A percentile compares a stretch with the other conserved stretches of the same genome.
Evolutionary conservation across 163 green algal species (phyloP).

Genomic region (Trebouxia gelatinosa): DNA sequence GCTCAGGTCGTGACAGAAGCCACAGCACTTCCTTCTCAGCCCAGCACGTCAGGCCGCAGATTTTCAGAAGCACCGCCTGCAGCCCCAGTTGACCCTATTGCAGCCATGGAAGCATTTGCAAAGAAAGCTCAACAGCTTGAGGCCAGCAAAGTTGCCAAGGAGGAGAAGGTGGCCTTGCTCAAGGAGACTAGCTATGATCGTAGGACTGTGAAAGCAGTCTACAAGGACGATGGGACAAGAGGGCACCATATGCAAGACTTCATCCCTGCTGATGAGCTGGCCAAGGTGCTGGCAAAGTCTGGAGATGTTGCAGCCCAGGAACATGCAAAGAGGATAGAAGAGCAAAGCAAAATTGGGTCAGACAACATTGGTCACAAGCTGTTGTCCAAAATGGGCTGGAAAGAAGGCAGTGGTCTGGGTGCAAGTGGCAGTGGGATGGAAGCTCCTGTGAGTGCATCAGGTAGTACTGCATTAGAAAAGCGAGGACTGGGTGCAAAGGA

Average conservation of each 20-base stretch:
- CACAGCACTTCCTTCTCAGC: too few species aligned
- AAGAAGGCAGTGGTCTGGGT: conserved; percentile 67
- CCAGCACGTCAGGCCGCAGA: neutral
- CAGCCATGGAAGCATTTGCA: conserved; percentile 66
- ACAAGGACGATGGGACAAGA: conserved; percentile 58
- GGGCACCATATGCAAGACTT: conserved; percentile 82
- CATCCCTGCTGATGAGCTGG: conserved; percentile 77
- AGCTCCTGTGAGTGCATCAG: conserved; percentile 49
- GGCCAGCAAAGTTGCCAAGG: conserved; percentile 38
- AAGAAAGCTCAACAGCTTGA: conserved; percentile 44
- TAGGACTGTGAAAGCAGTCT: conserved; percentile 59
- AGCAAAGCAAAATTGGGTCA: conserved; percentile 51
- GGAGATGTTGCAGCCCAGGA: conserved; percentile 28
- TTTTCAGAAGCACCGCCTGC: conserved; percentile 24
- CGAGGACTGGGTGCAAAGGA: conserved; percentile 51
- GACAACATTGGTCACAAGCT: conserved; percentile 88
- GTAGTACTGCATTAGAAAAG: conserved; percentile 32
- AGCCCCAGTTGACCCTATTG: conserved; percentile 45
- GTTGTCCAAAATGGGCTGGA: conserved; percentile 83
- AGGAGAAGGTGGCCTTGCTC: conserved; percentile 46
- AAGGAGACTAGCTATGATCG: conserved; percentile 72
- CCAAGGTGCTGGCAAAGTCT: conserved; percentile 60
- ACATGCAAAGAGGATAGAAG: conserved; percentile 48
- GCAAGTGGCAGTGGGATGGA: conserved; percentile 48
- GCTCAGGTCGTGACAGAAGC: too few species aligned